Evolutionary conservation across 768 basidiomycete species (phyloP), one percentile per base, ranked within the genome.

Genomic region (Trametes cingulata): DNA sequence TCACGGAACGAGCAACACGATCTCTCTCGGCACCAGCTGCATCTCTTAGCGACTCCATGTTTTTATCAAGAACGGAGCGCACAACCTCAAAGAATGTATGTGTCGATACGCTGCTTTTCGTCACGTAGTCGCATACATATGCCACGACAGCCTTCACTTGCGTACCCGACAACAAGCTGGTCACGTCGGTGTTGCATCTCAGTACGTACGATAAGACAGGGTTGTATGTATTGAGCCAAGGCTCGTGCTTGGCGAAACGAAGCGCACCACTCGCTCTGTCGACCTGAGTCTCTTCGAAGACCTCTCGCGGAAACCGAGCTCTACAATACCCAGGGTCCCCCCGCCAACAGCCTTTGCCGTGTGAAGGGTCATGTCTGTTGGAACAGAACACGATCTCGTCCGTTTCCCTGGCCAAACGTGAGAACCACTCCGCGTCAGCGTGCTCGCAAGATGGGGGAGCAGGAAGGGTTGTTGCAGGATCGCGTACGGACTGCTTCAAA

Each of bases 121-220:
- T 78, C 0, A 80, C 70, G 63, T 82, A 82, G 36, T 81, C 77
- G 5, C 78, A 70, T 0, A 78, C 69, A 67, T 79, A 79, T 20
- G 71, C 65, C 0, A 78, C 58, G 2, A 77, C 68, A 15, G 75
- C 70, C 50, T 78, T 77, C 1, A 80, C 69, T 0, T 74, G 67
- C 3, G 78, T 79, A 0, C 78, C 78, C 19, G 75, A 78, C 17
- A 73, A 49, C 1, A 79, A 49, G 54, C 72, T 72, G 0, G 76
- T 75, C 0, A 76, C 70, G 67, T 79, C 77, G 6, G 75, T 73
- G 51, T 80, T 80, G 51, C 74, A 76, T 8, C 73, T 39, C 2
- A 77, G 19, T 0, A 76, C 20, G 63, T 77, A 77, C 1, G 74
- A 72, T 0, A 79, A 4, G 0, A 57, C 25, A 9, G 70, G 56